phyloP scores from a whole-genome alignment of 129 eudicot genomes.

The Logfia minima region DNA sequence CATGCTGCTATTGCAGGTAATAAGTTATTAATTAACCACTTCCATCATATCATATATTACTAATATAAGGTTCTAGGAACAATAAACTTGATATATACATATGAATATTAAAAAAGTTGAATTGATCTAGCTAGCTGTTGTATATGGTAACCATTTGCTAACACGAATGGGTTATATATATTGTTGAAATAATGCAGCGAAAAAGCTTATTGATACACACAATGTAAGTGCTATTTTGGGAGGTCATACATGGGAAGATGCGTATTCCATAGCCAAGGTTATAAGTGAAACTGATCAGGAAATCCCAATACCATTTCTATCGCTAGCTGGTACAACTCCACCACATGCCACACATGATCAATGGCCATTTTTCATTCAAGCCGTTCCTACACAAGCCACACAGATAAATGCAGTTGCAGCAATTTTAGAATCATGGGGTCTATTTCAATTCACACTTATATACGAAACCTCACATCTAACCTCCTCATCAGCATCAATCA shows the following conservation, averaged over 20 bases:
- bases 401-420: constrained; percentile 55
- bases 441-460: constrained; percentile 30
- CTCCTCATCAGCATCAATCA: constrained; percentile 33
- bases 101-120: too few species aligned
- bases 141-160: neutral
- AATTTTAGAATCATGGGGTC: constrained; percentile 40
- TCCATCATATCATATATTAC: too few species aligned
- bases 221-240: constrained; percentile 53
- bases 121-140: neutral
- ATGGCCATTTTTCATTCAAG: constrained; percentile 51
- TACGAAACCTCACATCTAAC: constrained; percentile 30
- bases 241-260: constrained; percentile 56
- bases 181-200: constrained; percentile 40
- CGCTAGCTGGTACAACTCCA: constrained; percentile 42
- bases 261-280: constrained; percentile 46
- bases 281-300: constrained; percentile 23
- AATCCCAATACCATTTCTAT: constrained; percentile 40
- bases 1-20: constrained; percentile 50
- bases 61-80: too few species aligned
- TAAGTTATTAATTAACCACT: too few species aligned
- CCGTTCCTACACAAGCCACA: constrained; percentile 37
- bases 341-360: constrained; percentile 24
- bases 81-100: too few species aligned
- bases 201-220: constrained; percentile 36
- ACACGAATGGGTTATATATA: neutral